Percentiles rank a stretch among this genome's conserved stretches.
phyloP scores from a whole-genome alignment of 139 green algal genomes.

The Chlorella sp. region DNA sequence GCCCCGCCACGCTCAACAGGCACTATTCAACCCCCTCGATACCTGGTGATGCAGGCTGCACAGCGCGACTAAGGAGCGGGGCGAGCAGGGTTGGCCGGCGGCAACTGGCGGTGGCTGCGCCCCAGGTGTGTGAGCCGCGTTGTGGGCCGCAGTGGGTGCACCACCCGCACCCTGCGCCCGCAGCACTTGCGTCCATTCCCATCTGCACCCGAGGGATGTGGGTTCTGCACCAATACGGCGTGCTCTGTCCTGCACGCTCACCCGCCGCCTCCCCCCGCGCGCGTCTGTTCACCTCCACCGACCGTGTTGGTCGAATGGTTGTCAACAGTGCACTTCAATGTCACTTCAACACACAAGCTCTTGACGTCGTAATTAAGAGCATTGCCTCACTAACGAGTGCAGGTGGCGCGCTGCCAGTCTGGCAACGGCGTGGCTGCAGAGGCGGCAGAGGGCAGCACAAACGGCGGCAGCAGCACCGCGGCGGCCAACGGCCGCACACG shows the following conservation, averaged over 20 bases:
- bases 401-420: conserved; percentile 13
- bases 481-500: background rate
- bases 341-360: too few relatives aligned
- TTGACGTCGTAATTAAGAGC: too few relatives aligned
- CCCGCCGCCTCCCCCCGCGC: too few relatives aligned
- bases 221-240: too few relatives aligned
- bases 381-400: background rate
- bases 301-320: background rate
- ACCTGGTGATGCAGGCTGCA: background rate
- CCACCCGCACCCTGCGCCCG: background rate
- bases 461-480: background rate
- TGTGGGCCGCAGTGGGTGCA: background rate
- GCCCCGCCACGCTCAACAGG: too few relatives aligned
- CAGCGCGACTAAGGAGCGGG: background rate
- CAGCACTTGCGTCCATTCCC: too few relatives aligned
- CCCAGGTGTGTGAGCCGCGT: conserved; percentile 4
- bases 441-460: background rate
- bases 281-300: too few relatives aligned
- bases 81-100: background rate
- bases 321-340: too few relatives aligned
- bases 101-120: background rate
- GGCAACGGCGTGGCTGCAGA: conserved; percentile 21
- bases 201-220: too few relatives aligned
- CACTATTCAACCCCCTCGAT: too few relatives aligned
- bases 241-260: too few relatives aligned